These are phyloP conservation scores for Fusarium acutatum DNA, from an alignment of 2,329 filamentous ascomycete species.

Conservation along the genomic window DNA sequence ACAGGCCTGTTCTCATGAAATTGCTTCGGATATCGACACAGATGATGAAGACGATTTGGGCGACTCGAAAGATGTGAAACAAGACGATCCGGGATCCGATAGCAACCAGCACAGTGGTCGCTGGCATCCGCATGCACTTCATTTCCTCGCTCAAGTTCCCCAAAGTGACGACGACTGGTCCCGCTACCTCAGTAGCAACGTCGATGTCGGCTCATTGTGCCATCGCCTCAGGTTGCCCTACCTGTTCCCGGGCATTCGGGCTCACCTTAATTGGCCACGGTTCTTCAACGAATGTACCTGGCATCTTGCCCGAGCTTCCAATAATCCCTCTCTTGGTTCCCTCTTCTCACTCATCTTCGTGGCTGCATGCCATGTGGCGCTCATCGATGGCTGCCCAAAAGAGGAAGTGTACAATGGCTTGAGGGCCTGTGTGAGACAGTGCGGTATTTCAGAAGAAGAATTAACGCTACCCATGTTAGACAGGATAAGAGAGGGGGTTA, in stretches of 20 bases:
- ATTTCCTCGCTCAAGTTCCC: conserved; percentile 16
- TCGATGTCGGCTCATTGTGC: conserved; percentile 1
- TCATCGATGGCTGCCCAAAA: not conserved
- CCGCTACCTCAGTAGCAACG: conserved; percentile 6
- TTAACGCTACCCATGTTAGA: conserved; percentile 9
- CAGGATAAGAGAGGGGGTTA: conserved; percentile 6
- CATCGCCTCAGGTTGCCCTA: not conserved
- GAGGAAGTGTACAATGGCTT: not conserved
- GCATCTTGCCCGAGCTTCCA: not conserved
- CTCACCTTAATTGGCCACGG: not conserved
- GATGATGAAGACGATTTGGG: not conserved
- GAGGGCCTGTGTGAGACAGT: not conserved
- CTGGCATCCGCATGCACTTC: conserved; percentile 15
- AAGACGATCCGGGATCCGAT: not conserved
- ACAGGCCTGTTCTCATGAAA: not conserved
- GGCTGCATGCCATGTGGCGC: conserved; percentile 19
- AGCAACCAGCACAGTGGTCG: not conserved
- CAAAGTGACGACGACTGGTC: conserved; percentile 16
- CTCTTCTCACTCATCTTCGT: conserved; percentile 24
- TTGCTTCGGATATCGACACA: not conserved
- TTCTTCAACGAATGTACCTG: conserved; percentile 14
- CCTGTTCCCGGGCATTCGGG: not conserved
- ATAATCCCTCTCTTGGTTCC: conserved; percentile 2
- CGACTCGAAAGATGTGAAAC: not conserved
- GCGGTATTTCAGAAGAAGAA: conserved; percentile 6